Evolutionary conservation across 306 rosid species (phyloP).

Genomic region (Prinsepia uniflora): DNA sequence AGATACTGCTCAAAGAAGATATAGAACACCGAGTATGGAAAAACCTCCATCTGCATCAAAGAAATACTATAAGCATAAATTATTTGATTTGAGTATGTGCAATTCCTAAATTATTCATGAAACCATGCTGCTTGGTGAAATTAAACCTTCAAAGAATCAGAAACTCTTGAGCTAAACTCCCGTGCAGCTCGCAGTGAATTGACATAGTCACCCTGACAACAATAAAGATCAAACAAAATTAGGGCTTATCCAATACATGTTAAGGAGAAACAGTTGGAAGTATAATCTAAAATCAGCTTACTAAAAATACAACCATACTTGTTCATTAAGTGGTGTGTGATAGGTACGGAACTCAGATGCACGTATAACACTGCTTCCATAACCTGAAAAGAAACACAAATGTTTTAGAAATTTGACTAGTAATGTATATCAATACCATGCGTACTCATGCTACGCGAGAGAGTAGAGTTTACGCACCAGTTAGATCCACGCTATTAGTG

Average conservation of each 20-base stretch:
- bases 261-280: conserved; percentile 20
- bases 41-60: conserved; percentile 81
- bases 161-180: conserved; percentile 69
- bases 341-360: conserved; percentile 97
- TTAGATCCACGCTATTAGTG: conserved; percentile 87
- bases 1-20: conserved; percentile 96
- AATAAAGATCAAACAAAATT: conserved; percentile 30
- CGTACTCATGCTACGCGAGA: not conserved
- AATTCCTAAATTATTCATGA: conserved; percentile 8
- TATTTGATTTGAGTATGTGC: conserved; percentile 10
- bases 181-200: conserved; percentile 78
- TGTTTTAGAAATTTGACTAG: conserved; percentile 15
- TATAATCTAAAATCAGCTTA: conserved; percentile 15
- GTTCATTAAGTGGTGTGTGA: conserved; percentile 86
- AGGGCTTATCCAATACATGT: not conserved
- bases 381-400: conserved; percentile 56
- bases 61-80: conserved; percentile 29
- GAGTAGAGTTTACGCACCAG: conserved; percentile 47
- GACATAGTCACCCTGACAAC: conserved; percentile 79
- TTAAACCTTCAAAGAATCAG: conserved; percentile 74
- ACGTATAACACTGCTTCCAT: conserved; percentile 60
- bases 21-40: conserved; percentile 96
- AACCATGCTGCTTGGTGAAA: conserved; percentile 17
- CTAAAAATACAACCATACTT: conserved; percentile 46
- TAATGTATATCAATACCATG: not conserved